These are phyloP conservation scores for Alternaria triticimaculans DNA, from an alignment of 2,329 filamentous ascomycete species.

Conservation along the genomic window DNA sequence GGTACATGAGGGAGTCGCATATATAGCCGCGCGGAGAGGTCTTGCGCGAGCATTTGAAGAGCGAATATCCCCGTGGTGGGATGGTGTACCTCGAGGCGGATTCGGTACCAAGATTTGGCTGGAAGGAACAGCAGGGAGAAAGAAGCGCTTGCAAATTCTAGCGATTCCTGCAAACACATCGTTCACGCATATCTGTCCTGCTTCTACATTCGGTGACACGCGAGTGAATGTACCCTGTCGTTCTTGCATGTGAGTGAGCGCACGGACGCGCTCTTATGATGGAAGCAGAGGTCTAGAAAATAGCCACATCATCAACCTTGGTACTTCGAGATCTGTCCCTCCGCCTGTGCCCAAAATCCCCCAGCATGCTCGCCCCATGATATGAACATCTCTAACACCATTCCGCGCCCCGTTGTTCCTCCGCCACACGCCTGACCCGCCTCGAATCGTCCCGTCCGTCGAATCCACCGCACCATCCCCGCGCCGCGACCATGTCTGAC, in stretches of 20 bases:
- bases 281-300: constrained; percentile 33
- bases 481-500: constrained; percentile 46
- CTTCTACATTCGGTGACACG: constrained; percentile 1
- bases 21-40: neutral
- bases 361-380: constrained; percentile 25
- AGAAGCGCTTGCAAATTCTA: rapidly evolving
- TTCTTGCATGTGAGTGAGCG: constrained; percentile 27
- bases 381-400: constrained; percentile 24
- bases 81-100: neutral
- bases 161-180: neutral
- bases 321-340: constrained; percentile 12
- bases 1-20: rapidly evolving
- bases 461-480: constrained; percentile 25
- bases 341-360: constrained; percentile 12
- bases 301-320: constrained; percentile 43
- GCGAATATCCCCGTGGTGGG: neutral
- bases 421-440: constrained; percentile 23
- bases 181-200: neutral
- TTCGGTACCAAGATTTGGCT: neutral
- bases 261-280: constrained; percentile 20
- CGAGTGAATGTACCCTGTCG: constrained; percentile 15
- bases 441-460: constrained; percentile 17
- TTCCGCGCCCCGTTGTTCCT: constrained; percentile 15
- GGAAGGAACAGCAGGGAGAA: neutral
- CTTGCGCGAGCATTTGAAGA: neutral